Base-by-base conservation (phyloP, 768 basidiomycete genomes). In the Auriscalpium vulgare region DNA sequence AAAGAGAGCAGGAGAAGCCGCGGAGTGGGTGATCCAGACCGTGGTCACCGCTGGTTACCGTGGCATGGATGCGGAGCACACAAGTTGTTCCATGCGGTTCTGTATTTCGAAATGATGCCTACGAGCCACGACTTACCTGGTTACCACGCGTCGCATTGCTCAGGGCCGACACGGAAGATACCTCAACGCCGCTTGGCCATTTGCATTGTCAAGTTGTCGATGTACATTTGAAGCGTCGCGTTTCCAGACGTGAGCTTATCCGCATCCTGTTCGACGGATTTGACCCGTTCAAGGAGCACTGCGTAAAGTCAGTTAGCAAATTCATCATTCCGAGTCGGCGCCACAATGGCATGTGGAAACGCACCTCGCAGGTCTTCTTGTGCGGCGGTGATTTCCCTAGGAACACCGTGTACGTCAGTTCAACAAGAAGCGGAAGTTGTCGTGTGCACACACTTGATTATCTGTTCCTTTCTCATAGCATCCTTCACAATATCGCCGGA, bases 151-250 rank as follows among this genome's bases (percentile, higher is more conserved):
- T 29, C 29, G 4, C 29, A 29, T 2, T 29, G 4, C 29, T 29
- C 29, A 29, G 2, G 29, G 29, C 4, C 29, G 29, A 4, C 7
- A 29, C 29, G 29, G 29, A 29, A 7, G 29, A 29, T 29, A 37
- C 8, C 13, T 78, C 69, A 88, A 68, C 86, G 80, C 58, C 88
- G 75, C 66, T 84, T 88, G 35, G 88, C 86, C 83, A 91, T 88
- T 69, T 93, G 91, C 64, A 88, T 77, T 0, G 91, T 92, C 63
- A 93, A 67, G 63, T 93, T 93, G 66, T 93, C 89, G 65, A 91
- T 91, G 65, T 93, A 93, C 83, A 85, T 87, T 66, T 93, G 90
- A 54, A 93, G 72, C 7, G 85, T 91, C 55, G 84, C 83, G 60
- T 93, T 93, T 50, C 85, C 87, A 4, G 88, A 87, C 1, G 76